phyloP scores from a whole-genome alignment of 2,329 filamentous ascomycete genomes.

The Fusarium phyllophilum region DNA sequence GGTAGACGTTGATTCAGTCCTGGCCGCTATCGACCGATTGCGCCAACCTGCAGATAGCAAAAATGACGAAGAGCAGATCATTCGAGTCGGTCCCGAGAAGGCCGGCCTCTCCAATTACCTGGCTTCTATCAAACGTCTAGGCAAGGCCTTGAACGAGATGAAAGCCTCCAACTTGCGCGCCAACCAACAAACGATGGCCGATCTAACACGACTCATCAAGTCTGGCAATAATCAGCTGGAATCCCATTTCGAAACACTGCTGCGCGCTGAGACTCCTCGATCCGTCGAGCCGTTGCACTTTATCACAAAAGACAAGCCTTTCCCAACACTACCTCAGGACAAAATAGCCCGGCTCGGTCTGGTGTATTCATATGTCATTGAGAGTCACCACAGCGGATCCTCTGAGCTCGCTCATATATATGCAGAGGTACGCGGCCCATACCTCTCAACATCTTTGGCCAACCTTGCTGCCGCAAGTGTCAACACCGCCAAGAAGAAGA shows the following conservation, averaged over 20 bases:
- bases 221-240: conserved; percentile 86
- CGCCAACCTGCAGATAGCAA: conserved; percentile 93
- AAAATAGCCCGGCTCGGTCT: conserved; percentile 79
- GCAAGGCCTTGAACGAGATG: conserved; percentile 84
- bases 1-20: conserved; percentile 83
- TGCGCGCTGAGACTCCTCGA: conserved; percentile 79
- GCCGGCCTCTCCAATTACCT: conserved; percentile 87
- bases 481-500: conserved; percentile 83
- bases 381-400: conserved; percentile 62
- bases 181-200: conserved; percentile 87
- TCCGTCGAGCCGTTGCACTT: conserved; percentile 91
- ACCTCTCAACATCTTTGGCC: conserved; percentile 82
- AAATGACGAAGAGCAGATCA: conserved; percentile 89
- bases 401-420: conserved; percentile 82
- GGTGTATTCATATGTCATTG: conserved; percentile 81
- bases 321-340: conserved; percentile 82
- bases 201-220: conserved; percentile 80
- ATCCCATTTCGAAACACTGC: conserved; percentile 80
- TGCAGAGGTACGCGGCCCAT: conserved; percentile 85
- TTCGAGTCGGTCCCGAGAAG: conserved; percentile 86
- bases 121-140: conserved; percentile 87
- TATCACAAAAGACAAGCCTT: conserved; percentile 87
- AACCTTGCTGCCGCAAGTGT: conserved; percentile 90
- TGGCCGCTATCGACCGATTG: conserved; percentile 87
- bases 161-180: conserved; percentile 90